A percentile compares a stretch with the other conserved stretches of the same genome.
phyloP scores from a whole-genome alignment of 768 basidiomycete species.

The Suillus weaverae region DNA sequence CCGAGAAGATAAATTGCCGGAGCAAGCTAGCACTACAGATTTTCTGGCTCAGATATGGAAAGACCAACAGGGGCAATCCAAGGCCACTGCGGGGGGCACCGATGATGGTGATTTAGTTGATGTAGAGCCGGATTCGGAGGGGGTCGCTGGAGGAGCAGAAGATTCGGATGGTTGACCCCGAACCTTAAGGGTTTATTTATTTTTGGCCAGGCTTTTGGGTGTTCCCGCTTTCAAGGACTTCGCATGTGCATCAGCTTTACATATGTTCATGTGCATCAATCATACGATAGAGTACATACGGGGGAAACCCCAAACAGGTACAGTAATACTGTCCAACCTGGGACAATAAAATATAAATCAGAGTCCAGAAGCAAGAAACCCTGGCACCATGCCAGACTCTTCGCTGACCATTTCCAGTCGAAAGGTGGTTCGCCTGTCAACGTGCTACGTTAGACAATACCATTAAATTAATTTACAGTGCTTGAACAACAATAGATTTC shows the following conservation, averaged over 20 bases:
- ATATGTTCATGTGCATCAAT: neutral
- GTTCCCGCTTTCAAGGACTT: neutral
- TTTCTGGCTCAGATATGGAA: slow-evolving; percentile 71
- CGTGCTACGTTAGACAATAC: neutral
- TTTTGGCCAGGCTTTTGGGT: neutral
- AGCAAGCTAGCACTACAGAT: slow-evolving; percentile 69
- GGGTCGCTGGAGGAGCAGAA: slow-evolving; percentile 24
- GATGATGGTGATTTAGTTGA: slow-evolving; percentile 68
- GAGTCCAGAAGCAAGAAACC: neutral
- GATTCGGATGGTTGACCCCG: slow-evolving; percentile 25
- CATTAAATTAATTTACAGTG: neutral
- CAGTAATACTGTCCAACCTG: neutral
- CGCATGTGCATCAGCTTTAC: neutral
- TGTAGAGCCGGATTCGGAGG: slow-evolving; percentile 37
- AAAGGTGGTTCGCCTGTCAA: neutral
- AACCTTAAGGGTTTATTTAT: neutral
- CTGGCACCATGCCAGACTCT: neutral
- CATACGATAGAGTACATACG: neutral
- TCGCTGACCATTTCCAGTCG: neutral
- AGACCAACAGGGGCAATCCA: slow-evolving; percentile 50
- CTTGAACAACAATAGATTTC: neutral
- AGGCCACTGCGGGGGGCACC: slow-evolving; percentile 33
- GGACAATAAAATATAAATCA: neutral
- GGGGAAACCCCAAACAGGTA: neutral
- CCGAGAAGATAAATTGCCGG: slow-evolving; percentile 71